These are phyloP conservation scores for Flaveria linearis DNA, from an alignment of 129 eudicot genomes.

Conservation along the genomic window DNA sequence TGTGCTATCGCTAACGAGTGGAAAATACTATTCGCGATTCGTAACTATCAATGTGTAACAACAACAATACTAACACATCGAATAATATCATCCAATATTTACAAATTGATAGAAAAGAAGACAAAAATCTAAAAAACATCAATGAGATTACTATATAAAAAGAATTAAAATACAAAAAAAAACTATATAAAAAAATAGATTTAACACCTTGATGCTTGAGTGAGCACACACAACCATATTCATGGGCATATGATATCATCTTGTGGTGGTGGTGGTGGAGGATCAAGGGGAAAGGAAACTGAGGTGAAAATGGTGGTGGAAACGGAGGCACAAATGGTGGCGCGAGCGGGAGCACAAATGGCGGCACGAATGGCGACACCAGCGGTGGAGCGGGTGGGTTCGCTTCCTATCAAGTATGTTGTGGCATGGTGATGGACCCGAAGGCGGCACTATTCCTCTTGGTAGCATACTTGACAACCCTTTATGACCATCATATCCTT, in stretches of 20 bases:
- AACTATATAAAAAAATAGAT: not conserved
- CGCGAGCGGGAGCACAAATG: not conserved
- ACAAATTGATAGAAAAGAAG: not conserved
- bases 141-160: conserved; percentile 25
- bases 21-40: not conserved
- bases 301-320: conserved; percentile 13
- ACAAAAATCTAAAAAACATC: not conserved
- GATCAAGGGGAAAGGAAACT: conserved; percentile 23
- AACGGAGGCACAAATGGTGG: conserved; percentile 1
- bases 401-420: conserved; percentile 43
- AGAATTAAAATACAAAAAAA: conserved; percentile 32
- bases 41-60: not conserved
- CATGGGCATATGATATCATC: conserved; percentile 34
- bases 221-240: conserved; percentile 6
- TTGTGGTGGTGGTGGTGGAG: conserved; percentile 42
- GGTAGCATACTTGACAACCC: conserved; percentile 43
- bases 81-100: not conserved
- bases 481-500: not conserved
- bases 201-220: not conserved
- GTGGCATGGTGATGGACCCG: conserved; percentile 62
- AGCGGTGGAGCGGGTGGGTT: conserved; percentile 20
- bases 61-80: not conserved
- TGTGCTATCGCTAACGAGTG: not conserved
- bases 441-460: conserved; percentile 64
- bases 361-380: not conserved